Evolutionary conservation across 257 asterid species (phyloP).

Genomic region (Cordia subcordata): DNA sequence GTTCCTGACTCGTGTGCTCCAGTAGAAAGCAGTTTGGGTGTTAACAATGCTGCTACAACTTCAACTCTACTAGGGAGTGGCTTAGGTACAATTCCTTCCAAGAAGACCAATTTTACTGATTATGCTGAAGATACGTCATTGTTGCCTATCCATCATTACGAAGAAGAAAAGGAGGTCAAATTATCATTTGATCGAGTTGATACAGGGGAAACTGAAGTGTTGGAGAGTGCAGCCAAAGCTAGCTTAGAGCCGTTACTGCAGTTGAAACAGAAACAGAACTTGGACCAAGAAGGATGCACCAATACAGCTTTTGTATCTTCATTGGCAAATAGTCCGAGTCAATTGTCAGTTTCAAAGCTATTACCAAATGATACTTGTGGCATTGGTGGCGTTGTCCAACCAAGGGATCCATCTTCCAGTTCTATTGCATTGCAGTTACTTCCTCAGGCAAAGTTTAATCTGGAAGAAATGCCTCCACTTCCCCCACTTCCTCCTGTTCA

Average conservation of each 20-base stretch:
- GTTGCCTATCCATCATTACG: slow-evolving; percentile 12
- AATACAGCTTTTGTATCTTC: slow-evolving; percentile 20
- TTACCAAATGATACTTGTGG: slow-evolving; percentile 23
- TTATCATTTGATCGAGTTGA: slow-evolving; percentile 20
- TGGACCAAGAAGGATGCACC: slow-evolving; percentile 20
- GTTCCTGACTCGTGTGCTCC: slow-evolving; percentile 19
- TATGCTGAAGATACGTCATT: no score
- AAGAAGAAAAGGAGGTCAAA: slow-evolving; percentile 27
- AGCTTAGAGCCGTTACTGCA: slow-evolving; percentile 25
- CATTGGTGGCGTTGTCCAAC: slow-evolving; percentile 23
- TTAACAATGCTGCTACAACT: slow-evolving; percentile 14
- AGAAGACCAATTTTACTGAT: no score
- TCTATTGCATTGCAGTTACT: slow-evolving; percentile 30
- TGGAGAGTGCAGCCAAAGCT: slow-evolving; percentile 15
- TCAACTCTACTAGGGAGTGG: slow-evolving; percentile 33
- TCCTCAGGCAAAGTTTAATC: slow-evolving; percentile 30
- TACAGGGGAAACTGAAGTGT: slow-evolving; percentile 14
- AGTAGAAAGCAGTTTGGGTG: slow-evolving; percentile 24
- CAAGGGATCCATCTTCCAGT: slow-evolving; percentile 24
- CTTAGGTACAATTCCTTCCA: background rate
- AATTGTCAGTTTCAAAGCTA: slow-evolving; percentile 28
- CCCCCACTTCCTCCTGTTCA: slow-evolving; percentile 98
- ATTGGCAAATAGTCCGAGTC: slow-evolving; percentile 16
- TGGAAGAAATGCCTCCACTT: slow-evolving; percentile 65
- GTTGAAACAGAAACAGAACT: slow-evolving; percentile 19